Evolutionary conservation across 2,329 filamentous ascomycete species (phyloP), one percentile per base, ranked within the genome.

Genomic region (Thielaviopsis musarum): DNA sequence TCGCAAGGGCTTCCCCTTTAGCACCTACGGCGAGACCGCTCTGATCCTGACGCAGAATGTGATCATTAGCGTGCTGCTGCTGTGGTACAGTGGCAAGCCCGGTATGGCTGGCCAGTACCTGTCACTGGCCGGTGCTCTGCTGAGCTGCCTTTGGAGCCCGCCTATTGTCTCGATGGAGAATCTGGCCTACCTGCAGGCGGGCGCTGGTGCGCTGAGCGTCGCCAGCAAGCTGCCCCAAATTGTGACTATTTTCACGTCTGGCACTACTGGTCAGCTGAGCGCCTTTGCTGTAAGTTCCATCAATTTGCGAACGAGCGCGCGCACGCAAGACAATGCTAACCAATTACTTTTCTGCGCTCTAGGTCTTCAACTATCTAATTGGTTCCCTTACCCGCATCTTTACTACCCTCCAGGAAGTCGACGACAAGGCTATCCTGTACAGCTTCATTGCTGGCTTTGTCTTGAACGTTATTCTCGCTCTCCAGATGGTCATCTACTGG

Each of bases 311-410:
- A 2, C 41, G 12, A 6, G 6, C 19, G 15, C 19, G 26, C 24
- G 3, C 28, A 28, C 61, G 61, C 49, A 61, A 55, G 57, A 63
- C 48, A 34, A 56, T 38, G 7, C 56, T 41, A 57, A 13, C 58
- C 34, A 21, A 24, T 45, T n/a, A 12, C 12, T 45, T 51, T 54
- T 22, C n/a, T 55, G 26, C 12, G 34, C 21, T 48, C 19, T 67
- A 96, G 91, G 90, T 98, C 66, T 95, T 98, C 80, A 97, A 96
- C 77, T 98, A 95, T 73, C 88, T 98, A 67, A 78, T 84, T 66
- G 93, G 94, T 48, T 95, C 90, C 52, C 81, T 97, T 61, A 88
- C 89, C 26, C 87, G 93, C 69, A 95, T 98, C 74, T 98, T 96
- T 73, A 98, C 93, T 34, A 98, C 94, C 9, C 76, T 98, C 61